Base-by-base conservation (phyloP, 805 yeast species). In the Metschnikowia rubicola region DNA sequence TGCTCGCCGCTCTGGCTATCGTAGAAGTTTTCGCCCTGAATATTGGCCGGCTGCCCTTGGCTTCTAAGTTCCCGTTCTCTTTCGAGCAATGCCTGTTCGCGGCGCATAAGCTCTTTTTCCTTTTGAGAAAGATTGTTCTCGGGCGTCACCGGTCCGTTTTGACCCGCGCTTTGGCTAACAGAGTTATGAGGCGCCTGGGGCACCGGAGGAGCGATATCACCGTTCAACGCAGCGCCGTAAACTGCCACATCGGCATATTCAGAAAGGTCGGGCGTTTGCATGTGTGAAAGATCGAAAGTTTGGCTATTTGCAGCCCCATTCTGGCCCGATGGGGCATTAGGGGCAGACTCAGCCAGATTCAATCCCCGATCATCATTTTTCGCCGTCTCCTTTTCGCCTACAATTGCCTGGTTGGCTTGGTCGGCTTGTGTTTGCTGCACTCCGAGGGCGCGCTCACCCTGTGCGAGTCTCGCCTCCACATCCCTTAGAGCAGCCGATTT, bases 211-310 rank as follows among this genome's bases (percentile, higher is more conserved):
- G 49, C 46, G 30, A 30, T 21, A 13, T 66, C 69, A 10, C 64
- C 70, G 44, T 67, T 65, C 45, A 68, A 55, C 4, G 51, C 48
- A 26, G 70, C 73, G 8, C 73, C 74, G 49, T 67, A 70, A 30
- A 62, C 49, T 1, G 72, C 74, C 38, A 70, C 66, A 46, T 67
- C 67, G 3, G 71, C 56, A 30, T 67, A 61, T 48, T 70, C 74
- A n/a, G 64, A 61, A 41, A 70, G 58, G 35, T 62, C 67, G 30
- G 56, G 61, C 10, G 58, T 53, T 37, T 51, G 55, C 48, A n/a
- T 30, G 21, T 35, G 33, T 35, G 29, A 41, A 15, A 30, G 32
- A 15, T 30, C 30, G 31, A 32, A 31, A 2, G 48, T 36, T 28
- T 37, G 35, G 42, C 31, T 30, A 13, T 33, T 15, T 30, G 34